Evolutionary conservation across 164 flowering plant species (phyloP).

Genomic region (Platanus orientalis): DNA sequence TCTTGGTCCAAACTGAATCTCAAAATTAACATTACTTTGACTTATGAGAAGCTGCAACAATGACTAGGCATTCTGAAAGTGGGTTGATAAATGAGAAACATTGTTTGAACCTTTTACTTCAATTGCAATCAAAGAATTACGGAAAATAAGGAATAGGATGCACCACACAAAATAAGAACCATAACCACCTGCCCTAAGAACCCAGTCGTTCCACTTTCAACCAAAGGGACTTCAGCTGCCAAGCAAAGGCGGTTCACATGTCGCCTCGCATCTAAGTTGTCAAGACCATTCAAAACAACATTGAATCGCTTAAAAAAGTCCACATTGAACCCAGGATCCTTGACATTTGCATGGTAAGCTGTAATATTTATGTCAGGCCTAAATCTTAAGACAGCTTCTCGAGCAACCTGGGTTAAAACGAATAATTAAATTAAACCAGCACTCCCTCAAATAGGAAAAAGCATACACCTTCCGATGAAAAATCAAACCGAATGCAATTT

Average conservation of each 20-base stretch:
- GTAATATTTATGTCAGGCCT: slow-evolving; percentile 80
- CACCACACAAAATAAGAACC: slow-evolving; percentile 5
- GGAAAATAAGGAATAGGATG: neutral
- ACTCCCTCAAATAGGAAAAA: neutral
- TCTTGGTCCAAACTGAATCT: too few species aligned
- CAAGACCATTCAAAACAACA: slow-evolving; percentile 95
- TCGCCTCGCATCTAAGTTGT: slow-evolving; percentile 92
- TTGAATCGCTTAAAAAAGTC: slow-evolving; percentile 89
- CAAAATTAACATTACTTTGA: too few species aligned
- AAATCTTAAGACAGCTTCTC: slow-evolving; percentile 87
- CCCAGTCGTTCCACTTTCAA: slow-evolving; percentile 99
- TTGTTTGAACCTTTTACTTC: neutral
- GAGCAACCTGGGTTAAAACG: slow-evolving; percentile 69
- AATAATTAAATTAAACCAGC: slow-evolving; percentile 6
- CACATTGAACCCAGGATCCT: slow-evolving; percentile 79
- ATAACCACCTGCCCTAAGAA: slow-evolving; percentile 87
- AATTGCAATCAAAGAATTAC: neutral
- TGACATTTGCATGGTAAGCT: slow-evolving; percentile 92
- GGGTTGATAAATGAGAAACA: neutral
- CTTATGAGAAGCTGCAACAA: neutral
- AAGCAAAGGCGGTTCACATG: slow-evolving; percentile 96
- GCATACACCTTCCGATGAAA: neutral
- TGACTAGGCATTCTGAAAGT: neutral
- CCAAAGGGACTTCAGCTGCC: slow-evolving; percentile 91
- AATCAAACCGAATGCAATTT: neutral